Percentiles rank a stretch among this genome's conserved stretches.
These are phyloP conservation scores for Malassezia equina DNA, from an alignment of 1,284 basidiomycete species.

Conservation along the genomic window DNA sequence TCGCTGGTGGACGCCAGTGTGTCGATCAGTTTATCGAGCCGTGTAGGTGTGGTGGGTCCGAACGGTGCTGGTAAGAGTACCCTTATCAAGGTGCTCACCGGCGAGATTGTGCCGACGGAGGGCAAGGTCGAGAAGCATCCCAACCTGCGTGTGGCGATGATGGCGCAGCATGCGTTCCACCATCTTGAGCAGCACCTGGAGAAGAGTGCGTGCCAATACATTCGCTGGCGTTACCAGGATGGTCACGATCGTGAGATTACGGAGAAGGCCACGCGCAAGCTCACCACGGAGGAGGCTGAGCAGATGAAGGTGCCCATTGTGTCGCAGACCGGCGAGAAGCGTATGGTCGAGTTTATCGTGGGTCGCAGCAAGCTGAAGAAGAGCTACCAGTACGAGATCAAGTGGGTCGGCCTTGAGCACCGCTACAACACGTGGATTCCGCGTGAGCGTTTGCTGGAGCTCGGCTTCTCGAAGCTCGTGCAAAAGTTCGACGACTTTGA, in stretches of 20 bases:
- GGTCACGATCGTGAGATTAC: constrained; percentile 91
- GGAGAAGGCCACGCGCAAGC: constrained; percentile 75
- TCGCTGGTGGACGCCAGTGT: constrained; percentile 81
- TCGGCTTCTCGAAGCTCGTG: constrained; percentile 82
- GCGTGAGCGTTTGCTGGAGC: constrained; percentile 74
- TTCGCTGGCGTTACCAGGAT: constrained; percentile 96
- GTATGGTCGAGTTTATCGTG: constrained; percentile 79
- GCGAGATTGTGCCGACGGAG: constrained; percentile 84
- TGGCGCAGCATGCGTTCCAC: constrained; percentile 69
- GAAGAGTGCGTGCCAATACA: constrained; percentile 45
- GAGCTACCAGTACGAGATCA: constrained; percentile 81
- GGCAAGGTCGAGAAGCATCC: constrained; percentile 94
- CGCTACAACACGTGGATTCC: constrained; percentile 87
- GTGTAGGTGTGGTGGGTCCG: constrained; percentile 49
- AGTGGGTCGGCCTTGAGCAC: constrained; percentile 90
- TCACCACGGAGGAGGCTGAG: constrained; percentile 77
- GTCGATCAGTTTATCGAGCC: constrained; percentile 68
- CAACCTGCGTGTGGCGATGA: constrained; percentile 86
- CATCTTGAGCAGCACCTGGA: constrained; percentile 47
- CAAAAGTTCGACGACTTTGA: constrained; percentile 96
- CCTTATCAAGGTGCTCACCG: constrained; percentile 91
- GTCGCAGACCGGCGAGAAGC: constrained; percentile 79
- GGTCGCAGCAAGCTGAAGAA: constrained; percentile 98
- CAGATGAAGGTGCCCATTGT: constrained; percentile 78
- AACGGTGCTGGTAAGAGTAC: constrained; percentile 57